Evolutionary conservation across 257 asterid species (phyloP), one percentile per base, ranked within the genome.

Genomic region (Solanum stenotomum): DNA sequence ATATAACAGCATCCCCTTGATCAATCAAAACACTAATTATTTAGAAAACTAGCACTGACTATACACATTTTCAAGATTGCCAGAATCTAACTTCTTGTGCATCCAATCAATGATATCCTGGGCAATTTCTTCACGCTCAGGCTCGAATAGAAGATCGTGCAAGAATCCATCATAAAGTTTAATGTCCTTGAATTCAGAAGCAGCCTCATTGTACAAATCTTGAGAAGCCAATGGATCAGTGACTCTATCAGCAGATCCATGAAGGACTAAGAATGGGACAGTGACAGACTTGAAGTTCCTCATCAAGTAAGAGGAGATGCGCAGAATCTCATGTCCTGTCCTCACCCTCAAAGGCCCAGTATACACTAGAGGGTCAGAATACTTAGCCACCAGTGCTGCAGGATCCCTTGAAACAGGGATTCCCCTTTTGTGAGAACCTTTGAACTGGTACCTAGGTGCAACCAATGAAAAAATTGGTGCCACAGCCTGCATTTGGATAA

Each of bases 321-420:
- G 99, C 82, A 97, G 56, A 83, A 97, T 97, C 92, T 97, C 99
- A 49, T 97, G 99, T 38, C 99, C 99, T 3, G 99, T 97, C 59
- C 99, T 96, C 90, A 97, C 94, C 93, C 99, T 93, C 81, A 97
- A 93, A 1, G 99, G 98, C 33, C 99, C 99, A 1, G 99, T 96
- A 89, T 97, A 97, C 91, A 97, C 99, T 90, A 97, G 89, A 1
- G 99, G 99, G 89, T 97, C 99, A 5, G 99, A 94, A 93, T 97
- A 97, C 90, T 97, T 97, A 75, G 99, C 99, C 89, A 91, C 67
- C 49, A 97, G 96, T 23, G 94, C 94, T 16, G 94, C 94, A 68
- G 99, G 99, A 85, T 97, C 99, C 72, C 99, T 92, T 38, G 99
- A 92, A 87, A 97, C 99, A 23, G 99, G 99, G 76, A 97, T 95